A percentile compares a stretch with the other conserved stretches of the same genome.
Conservation (phyloP, 768 basidiomycete genomes). For the Mrakia blollopis region DNA sequence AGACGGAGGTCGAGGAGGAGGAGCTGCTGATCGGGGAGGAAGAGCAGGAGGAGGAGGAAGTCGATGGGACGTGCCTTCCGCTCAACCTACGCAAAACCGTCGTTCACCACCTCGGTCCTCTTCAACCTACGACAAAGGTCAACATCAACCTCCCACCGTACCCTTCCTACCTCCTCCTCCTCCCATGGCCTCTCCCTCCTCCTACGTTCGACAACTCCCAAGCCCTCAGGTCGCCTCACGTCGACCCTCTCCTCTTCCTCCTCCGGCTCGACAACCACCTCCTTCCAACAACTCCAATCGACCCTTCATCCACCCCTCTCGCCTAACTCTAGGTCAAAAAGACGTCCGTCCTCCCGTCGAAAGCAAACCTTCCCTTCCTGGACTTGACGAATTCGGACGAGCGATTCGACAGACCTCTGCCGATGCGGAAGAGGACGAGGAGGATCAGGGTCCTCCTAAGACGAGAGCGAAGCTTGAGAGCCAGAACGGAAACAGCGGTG, state of each 20-base stretch:
- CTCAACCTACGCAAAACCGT: neutral
- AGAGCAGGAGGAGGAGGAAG: neutral
- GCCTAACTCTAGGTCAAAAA: neutral
- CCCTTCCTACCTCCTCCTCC: neutral
- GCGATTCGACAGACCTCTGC: slow-evolving; percentile 1
- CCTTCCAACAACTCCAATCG: neutral
- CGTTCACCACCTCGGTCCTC: neutral
- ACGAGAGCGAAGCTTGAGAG: slow-evolving; percentile 3
- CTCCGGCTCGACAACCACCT: neutral
- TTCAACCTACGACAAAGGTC: neutral
- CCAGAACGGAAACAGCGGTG: neutral
- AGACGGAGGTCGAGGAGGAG: neutral
- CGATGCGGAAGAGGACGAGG: neutral
- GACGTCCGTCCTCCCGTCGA: neutral
- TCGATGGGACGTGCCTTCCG: neutral
- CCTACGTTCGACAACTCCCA: no score
- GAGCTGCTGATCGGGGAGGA: no score
- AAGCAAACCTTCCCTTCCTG: neutral
- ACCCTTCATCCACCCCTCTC: slow-evolving; percentile 11
- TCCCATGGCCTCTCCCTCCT: neutral
- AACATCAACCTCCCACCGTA: neutral
- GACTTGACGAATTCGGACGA: slow-evolving; percentile 18
- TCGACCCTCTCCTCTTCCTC: neutral
- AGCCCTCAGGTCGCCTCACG: no score
- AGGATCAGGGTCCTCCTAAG: neutral